Base-by-base conservation (phyloP, 1,284 basidiomycete species). In the Leccinum fallax region DNA sequence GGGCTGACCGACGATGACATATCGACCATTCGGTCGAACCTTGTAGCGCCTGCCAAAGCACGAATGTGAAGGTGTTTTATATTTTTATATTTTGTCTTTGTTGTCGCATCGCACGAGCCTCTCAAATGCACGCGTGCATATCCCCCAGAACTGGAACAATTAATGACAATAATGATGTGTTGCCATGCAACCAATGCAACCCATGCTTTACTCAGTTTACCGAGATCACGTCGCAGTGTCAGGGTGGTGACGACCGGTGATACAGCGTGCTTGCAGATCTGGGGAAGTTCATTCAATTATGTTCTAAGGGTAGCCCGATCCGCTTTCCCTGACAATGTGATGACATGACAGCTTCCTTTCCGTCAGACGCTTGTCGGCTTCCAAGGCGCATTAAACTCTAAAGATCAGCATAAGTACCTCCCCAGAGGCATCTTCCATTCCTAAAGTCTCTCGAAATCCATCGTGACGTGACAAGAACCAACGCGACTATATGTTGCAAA, bases 1-100 rank as follows among this genome's bases (percentile, higher is more conserved):
- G 78, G 77, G 8, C 79, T 92, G 40, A 80, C 81, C 10, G 82
- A 85, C 59, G 82, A 82, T 9, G 90, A 92, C 65, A 81, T 92
- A 64, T 67, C 70, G 21, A 79, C 67, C 9, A 86, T 92, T 61
- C 83, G 82, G 64, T 79, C 74, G n/a, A 87, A 90, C 69, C 73
- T 92, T 57, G 76, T 88, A 24, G 73, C 80, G 8, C 66, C 76
- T 40, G 52, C 74, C 32, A 74, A 71, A 58, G 66, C 74, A 52
- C 70, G 70, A 53, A 75, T 77, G 68, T 77, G 55, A 70, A 46
- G n/a, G 19, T 49, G 8, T n/a, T 28, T 28, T 13, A 16, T 51
- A 7, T 28, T n/a, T 49, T 6, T 19, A 21, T 48, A 0, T 55
- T 57, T 28, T 40, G 38, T 24, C 3, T 53, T 51, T 36, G 15